phyloP scores from a whole-genome alignment of 768 basidiomycete species.

The Suillus lakei region DNA sequence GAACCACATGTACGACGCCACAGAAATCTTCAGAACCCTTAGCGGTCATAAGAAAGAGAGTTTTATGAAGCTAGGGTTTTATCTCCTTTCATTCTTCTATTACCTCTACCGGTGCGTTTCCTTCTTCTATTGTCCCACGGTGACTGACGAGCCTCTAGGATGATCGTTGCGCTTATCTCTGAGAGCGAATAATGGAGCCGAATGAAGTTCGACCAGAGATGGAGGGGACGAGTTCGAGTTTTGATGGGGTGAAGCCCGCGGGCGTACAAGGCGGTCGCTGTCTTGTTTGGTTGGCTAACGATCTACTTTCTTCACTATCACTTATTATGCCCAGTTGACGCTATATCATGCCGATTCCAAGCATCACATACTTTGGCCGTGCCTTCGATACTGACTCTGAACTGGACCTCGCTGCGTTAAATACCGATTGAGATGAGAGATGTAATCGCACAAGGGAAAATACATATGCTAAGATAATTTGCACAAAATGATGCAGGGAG shows the following conservation, averaged over 20 bases:
- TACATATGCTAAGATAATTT: constrained; percentile 6
- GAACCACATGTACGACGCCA: constrained; percentile 99
- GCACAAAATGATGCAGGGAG: not conserved
- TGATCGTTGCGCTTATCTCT: constrained; percentile 87
- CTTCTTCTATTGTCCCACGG: not conserved
- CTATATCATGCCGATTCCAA: not conserved
- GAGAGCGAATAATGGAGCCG: constrained; percentile 62
- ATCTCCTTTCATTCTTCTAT: constrained; percentile 90
- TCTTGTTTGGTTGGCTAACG: constrained; percentile 5
- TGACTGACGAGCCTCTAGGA: constrained; percentile 44
- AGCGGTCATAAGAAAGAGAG: constrained; percentile 95
- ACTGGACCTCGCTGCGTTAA: not conserved
- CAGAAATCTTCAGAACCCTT: constrained; percentile 97
- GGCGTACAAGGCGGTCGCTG: not conserved
- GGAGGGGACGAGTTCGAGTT: too few species aligned
- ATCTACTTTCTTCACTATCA: constrained; percentile 6
- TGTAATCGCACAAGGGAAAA: not conserved
- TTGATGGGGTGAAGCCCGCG: not conserved
- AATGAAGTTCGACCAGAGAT: too few species aligned
- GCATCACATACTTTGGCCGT: not conserved
- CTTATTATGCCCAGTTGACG: not conserved
- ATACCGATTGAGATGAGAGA: constrained; percentile 2
- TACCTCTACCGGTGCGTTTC: constrained; percentile 82
- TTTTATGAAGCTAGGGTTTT: constrained; percentile 94
- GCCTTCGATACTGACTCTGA: not conserved